Conservation (phyloP, 2,329 filamentous ascomycete genomes). For the Microdochium paspali region DNA sequence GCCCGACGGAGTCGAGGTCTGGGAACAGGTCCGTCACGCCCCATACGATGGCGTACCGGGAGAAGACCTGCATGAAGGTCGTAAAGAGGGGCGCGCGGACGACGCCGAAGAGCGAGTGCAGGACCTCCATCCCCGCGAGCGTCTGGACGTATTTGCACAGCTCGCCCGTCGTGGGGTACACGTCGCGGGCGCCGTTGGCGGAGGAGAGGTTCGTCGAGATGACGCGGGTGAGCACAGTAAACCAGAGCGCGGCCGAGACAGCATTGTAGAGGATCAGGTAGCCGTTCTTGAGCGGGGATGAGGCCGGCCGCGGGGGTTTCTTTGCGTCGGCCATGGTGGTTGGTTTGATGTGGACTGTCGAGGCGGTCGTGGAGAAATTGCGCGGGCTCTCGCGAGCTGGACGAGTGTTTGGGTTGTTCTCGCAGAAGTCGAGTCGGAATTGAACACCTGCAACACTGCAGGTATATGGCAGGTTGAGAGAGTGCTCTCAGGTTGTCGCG, state of each 20-base stretch:
- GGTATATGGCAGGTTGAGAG: no score
- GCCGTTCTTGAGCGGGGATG: conserved; percentile 40
- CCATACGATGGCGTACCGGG: conserved; percentile 84
- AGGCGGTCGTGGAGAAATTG: neutral
- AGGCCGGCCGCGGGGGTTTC: neutral
- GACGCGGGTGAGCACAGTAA: conserved; percentile 63
- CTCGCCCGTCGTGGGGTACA: conserved; percentile 52
- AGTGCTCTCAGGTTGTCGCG: no score
- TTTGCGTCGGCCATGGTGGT: neutral
- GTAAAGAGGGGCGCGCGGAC: conserved; percentile 81
- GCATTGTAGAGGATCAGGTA: conserved; percentile 87
- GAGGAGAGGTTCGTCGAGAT: conserved; percentile 37
- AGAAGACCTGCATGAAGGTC: conserved; percentile 82
- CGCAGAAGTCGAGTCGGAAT: no score
- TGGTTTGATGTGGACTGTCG: neutral
- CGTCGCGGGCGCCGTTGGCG: conserved; percentile 41
- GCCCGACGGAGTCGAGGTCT: conserved; percentile 40
- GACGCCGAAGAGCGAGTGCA: conserved; percentile 70
- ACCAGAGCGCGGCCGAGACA: conserved; percentile 69
- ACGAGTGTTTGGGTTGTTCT: no score
- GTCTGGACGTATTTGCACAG: conserved; percentile 78
- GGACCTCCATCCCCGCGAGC: conserved; percentile 69
- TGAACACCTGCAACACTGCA: no score
- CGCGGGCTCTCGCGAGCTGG: neutral
- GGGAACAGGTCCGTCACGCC: conserved; percentile 69